Evolutionary conservation across 176 grass and related monocot species (phyloP), one percentile per base, ranked within the genome.

Genomic region (Ananas comosus): DNA sequence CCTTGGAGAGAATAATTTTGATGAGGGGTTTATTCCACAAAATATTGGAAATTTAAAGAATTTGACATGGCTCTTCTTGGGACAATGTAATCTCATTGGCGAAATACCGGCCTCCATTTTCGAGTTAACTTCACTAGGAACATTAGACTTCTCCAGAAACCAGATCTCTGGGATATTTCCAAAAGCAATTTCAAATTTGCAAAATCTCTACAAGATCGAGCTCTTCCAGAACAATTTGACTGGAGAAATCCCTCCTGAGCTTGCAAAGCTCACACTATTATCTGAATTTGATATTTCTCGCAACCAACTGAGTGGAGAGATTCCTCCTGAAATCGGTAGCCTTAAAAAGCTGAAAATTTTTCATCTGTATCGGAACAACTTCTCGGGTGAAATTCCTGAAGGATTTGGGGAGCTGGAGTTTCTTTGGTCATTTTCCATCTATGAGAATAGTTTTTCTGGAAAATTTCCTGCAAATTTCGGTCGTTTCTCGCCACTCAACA

Each of bases 221-320:
- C 84, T 97, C 69, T 93, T 90, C 82, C 81, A 88, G 53, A 97
- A 97, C 71, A 97, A 97, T 21, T 64, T 97, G 50, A 97, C 84
- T 63, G 94, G 94, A 83, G 82, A 90, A 80, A 81, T 99, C 80
- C 94, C 94, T 72, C 72, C 48, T 65, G 82, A 93, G 48, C 52
- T 99, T 80, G 82, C 64, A 76, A 79, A 70, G 13, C 69, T 93
- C 14, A 83, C 71, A 10, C 66, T 83, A 73, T 75, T 99, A 53
- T 85, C 79, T 64, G 94, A 99, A 86, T 99, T 99, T 59, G 94
- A 99, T 70, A 84, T 93, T 71, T 99, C 94, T 53, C 82, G n/a
- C 17, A 97, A 92, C 73, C 89, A 92, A 53, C 64, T 99, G 25
- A 78, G 59, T 42, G 94, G 94, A 50, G 65, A 80, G 53, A 64